A percentile compares a stretch with the other conserved stretches of the same genome.
Conservation (phyloP, 1,139 yeast species). For the Geotrichum bryndzae region DNA sequence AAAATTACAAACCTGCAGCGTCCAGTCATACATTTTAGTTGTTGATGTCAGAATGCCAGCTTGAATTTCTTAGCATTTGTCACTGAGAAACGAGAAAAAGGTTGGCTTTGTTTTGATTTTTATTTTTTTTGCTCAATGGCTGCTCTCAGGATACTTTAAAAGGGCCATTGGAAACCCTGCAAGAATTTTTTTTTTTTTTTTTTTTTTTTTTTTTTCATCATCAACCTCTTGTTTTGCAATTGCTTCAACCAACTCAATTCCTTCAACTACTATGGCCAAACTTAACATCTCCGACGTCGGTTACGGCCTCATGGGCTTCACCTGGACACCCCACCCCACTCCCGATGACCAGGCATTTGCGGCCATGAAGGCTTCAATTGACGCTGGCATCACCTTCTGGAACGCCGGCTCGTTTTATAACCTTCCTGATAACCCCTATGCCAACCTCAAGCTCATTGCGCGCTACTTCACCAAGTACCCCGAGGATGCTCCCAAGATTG, state of each 20-base stretch:
- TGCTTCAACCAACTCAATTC: not conserved
- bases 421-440: constrained; percentile 39
- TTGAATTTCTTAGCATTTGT: no score
- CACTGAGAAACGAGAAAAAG: no score
- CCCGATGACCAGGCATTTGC: constrained; percentile 46
- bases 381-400: constrained; percentile 51
- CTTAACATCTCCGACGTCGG: constrained; percentile 35
- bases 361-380: constrained; percentile 44
- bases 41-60: no score
- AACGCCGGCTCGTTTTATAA: constrained; percentile 83
- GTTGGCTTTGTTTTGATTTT: no score
- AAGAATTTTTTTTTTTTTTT: not conserved
- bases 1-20: not conserved
- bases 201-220: not conserved
- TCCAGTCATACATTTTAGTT: no score
- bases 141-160: not conserved
- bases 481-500: constrained; percentile 46
- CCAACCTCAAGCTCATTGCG: constrained; percentile 49
- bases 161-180: not conserved
- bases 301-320: constrained; percentile 60
- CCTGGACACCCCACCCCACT: constrained; percentile 47
- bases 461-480: constrained; percentile 55
- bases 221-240: not conserved
- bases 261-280: not conserved
- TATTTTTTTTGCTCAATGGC: not conserved